Evolutionary conservation across 176 grass and related monocot genomes (phyloP).

Genomic region (Zoysia japonica): DNA sequence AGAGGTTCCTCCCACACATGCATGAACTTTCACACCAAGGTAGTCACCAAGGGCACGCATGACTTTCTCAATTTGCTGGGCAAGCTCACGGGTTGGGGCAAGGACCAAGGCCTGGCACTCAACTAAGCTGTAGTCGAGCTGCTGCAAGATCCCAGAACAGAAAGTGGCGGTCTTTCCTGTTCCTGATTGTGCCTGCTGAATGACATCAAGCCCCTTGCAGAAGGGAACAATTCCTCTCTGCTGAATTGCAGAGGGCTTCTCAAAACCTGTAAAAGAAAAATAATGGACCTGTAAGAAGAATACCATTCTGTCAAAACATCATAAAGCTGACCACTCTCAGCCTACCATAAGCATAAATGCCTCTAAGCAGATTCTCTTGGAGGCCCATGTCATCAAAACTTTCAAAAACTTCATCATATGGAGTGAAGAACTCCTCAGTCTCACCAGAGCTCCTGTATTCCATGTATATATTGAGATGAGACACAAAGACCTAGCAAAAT

Average conservation of each 20-base stretch:
- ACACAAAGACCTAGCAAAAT: neutral
- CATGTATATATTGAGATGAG: neutral
- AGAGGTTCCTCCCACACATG: constrained; percentile 85
- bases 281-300: neutral
- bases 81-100: constrained; percentile 90
- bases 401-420: constrained; percentile 81
- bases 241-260: constrained; percentile 94
- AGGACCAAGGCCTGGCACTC: constrained; percentile 92
- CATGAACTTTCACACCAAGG: constrained; percentile 87
- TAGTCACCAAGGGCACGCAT: constrained; percentile 94
- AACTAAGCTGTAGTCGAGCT: constrained; percentile 82
- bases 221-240: constrained; percentile 93
- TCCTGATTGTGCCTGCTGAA: constrained; percentile 93
- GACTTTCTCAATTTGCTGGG: constrained; percentile 93
- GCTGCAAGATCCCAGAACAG: constrained; percentile 88
- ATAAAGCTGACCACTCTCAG: neutral
- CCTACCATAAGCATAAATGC: constrained; percentile 92
- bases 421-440: constrained; percentile 82
- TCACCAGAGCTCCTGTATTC: constrained; percentile 54
- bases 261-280: constrained; percentile 62
- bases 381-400: constrained; percentile 97
- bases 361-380: constrained; percentile 90
- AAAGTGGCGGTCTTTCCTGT: constrained; percentile 96
- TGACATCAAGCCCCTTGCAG: constrained; percentile 94
- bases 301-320: neutral